Evolutionary conservation across 2,329 filamentous ascomycete genomes (phyloP), one percentile per base, ranked within the genome.

Genomic region (Clarireedia paspali): DNA sequence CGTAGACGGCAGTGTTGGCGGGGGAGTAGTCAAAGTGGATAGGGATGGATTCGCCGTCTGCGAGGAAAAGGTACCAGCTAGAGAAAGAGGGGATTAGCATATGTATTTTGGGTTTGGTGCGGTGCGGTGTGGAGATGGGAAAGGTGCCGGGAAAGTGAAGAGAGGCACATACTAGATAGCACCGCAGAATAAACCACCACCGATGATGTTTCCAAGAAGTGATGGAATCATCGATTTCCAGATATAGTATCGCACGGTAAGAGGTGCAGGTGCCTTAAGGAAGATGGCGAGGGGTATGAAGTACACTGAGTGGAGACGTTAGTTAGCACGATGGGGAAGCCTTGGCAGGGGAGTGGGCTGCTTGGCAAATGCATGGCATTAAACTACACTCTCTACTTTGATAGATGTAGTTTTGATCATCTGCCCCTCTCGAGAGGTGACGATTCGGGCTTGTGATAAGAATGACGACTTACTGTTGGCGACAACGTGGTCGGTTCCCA

Each of bases 141-240:
- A 20, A 20, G 39, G 15, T 6, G 9, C 6, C 6, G 42, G 5
- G 6, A 20, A 46, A 9, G 42, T 23, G 42, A 46, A 46, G 20
- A 20, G 39, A 15, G 20, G 36, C 36, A 46, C 42, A 23, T 46
- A 46, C 42, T 76, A 77, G 15, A 74, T 74, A 0, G 68, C 72
- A 5, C 74, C 78, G n/a, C 74, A 74, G 60, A 82, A 81, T 2
- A 80, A 44, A 0, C 69, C 72, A 2, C 79, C 80, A 0, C 79
- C 79, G 2, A 82, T 62, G 15, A 79, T 74, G 58, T 82, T 82
- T 0, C 79, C 79, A 2, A 82, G 60, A 2, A 75, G 59, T 0
- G 76, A 72, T 0, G 79, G 80, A 36, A 82, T 76, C 59, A 81
- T 74, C 0, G 74, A 76, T 63, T 82, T 81, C 77, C 77, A 82